phyloP scores from a whole-genome alignment of 2,329 filamentous ascomycete genomes.

The Ophiostoma piceae region DNA sequence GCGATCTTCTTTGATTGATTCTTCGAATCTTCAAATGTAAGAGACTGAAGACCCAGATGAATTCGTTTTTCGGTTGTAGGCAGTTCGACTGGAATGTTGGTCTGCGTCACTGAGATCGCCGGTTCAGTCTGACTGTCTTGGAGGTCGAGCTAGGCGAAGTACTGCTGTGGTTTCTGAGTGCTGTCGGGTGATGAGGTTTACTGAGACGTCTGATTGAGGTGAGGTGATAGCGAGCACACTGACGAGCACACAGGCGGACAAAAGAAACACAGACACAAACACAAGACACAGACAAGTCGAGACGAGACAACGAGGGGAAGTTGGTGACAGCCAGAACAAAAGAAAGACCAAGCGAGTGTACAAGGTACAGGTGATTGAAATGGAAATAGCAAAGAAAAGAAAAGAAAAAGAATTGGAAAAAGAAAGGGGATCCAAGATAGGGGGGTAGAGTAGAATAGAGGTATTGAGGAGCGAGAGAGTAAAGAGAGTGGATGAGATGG shows the following conservation, averaged over 20 bases:
- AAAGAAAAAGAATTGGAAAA: neutral
- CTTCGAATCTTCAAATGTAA: neutral
- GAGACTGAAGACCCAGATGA: neutral
- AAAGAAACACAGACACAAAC: too few species aligned
- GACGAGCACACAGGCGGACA: too few species aligned
- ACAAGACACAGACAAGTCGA: neutral
- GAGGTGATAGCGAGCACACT: too few species aligned
- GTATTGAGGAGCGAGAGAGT: neutral
- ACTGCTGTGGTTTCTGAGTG: neutral
- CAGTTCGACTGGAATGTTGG: conserved; percentile 19
- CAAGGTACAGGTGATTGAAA: neutral
- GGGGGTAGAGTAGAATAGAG: neutral
- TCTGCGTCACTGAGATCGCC: conserved; percentile 15
- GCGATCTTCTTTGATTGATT: neutral
- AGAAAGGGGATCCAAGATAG: conserved; percentile 13
- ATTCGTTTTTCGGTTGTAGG: conserved; percentile 15
- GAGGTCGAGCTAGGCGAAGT: neutral
- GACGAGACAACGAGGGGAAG: conserved; percentile 3
- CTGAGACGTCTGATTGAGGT: neutral
- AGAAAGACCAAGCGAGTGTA: conserved; percentile 2
- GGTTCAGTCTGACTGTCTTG: conserved; percentile 15
- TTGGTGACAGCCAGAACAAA: neutral
- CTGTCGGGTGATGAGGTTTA: neutral
- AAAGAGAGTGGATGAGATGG: neutral
- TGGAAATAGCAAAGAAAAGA: neutral